Percentiles rank a stretch among this genome's conserved stretches.
Conservation (phyloP, 495 filamentous ascomycete genomes). For the Lasiosphaeria miniovina region DNA sequence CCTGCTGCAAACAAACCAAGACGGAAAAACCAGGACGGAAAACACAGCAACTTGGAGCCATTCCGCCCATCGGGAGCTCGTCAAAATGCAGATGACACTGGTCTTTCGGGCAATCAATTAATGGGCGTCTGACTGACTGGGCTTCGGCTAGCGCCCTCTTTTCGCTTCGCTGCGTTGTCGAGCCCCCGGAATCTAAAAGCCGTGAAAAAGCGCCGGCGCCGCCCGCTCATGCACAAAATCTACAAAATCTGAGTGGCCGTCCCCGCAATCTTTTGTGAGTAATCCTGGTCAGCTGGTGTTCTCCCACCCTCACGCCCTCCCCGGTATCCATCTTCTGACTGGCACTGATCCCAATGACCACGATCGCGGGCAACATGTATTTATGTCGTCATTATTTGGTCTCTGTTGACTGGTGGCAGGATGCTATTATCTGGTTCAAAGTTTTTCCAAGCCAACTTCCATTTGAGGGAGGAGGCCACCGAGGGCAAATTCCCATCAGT, state of each 20-base stretch:
- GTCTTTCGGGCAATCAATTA: too few species aligned
- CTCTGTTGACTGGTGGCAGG: too few species aligned
- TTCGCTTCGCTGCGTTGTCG: neutral
- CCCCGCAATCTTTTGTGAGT: slow-evolving; percentile 11
- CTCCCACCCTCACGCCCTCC: neutral
- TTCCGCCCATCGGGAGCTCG: too few species aligned
- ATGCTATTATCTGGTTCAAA: neutral
- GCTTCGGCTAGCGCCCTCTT: neutral
- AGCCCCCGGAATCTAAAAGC: too few species aligned
- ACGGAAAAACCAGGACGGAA: too few species aligned
- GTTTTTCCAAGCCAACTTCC: neutral
- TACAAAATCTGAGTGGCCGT: neutral
- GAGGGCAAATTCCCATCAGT: neutral
- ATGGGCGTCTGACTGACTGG: too few species aligned
- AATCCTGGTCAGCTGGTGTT: slow-evolving; percentile 13
- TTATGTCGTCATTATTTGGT: neutral
- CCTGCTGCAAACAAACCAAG: too few species aligned
- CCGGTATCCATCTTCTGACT: neutral
- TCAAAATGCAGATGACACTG: too few species aligned
- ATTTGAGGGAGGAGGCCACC: too few species aligned
- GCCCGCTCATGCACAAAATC: slow-evolving; percentile 9
- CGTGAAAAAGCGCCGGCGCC: too few species aligned
- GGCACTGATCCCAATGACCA: neutral
- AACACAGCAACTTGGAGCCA: too few species aligned
- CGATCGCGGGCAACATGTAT: neutral